Conservation (phyloP, 2,329 filamentous ascomycete species). For the Aspergillus sergii region DNA sequence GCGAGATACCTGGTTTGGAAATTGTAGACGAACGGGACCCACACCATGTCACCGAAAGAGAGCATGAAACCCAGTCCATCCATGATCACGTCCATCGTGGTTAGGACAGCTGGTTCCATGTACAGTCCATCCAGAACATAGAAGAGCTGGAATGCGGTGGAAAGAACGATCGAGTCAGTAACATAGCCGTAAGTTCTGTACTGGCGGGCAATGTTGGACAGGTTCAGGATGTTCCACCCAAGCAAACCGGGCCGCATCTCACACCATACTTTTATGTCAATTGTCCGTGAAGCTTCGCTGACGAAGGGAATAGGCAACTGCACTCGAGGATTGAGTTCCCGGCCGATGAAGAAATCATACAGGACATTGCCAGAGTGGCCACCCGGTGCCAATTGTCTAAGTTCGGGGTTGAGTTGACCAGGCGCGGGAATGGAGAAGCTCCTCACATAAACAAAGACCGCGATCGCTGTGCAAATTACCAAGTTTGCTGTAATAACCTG, state of each 20-base stretch:
- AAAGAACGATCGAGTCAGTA: slow-evolving; percentile 81
- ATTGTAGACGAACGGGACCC: slow-evolving; percentile 89
- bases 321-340: slow-evolving; percentile 88
- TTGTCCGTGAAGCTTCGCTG: slow-evolving; percentile 60
- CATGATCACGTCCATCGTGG: slow-evolving; percentile 90
- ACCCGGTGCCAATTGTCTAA: slow-evolving; percentile 78
- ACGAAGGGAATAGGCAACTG: slow-evolving; percentile 68
- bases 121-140: slow-evolving; percentile 84
- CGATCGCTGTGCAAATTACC: slow-evolving; percentile 70
- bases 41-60: slow-evolving; percentile 86
- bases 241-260: slow-evolving; percentile 91
- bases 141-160: slow-evolving; percentile 74
- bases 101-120: slow-evolving; percentile 86
- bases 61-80: slow-evolving; percentile 97
- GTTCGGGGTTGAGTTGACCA: slow-evolving; percentile 65
- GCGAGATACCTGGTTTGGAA: slow-evolving; percentile 83
- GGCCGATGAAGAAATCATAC: slow-evolving; percentile 96
- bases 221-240: slow-evolving; percentile 83
- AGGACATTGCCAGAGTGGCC: slow-evolving; percentile 81
- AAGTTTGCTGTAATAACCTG: slow-evolving; percentile 84
- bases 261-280: slow-evolving; percentile 88
- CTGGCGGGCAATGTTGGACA: slow-evolving; percentile 83
- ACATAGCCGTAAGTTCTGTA: slow-evolving; percentile 82
- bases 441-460: slow-evolving; percentile 76
- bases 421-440: slow-evolving; percentile 75